Base-by-base conservation (phyloP, 2,329 filamentous ascomycete species). In the Lachnellula arida region DNA sequence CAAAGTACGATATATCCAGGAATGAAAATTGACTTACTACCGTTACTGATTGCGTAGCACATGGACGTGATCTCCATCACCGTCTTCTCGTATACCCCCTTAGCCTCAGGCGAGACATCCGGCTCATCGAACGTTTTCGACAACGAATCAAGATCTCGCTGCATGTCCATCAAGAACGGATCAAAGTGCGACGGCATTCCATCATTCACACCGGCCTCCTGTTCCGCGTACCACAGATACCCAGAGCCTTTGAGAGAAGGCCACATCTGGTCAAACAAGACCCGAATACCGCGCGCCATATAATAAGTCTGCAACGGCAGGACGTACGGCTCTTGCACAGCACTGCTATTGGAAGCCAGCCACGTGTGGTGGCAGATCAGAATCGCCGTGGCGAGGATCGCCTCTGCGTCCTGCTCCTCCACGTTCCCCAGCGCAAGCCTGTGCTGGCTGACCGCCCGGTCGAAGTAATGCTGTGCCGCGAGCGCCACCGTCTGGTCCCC, bases 361-460 rank as follows among this genome's bases (percentile, higher is more conserved):
- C 61, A 63, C 6, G 53, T 60, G 34, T 59, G 40, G 44, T 61
- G 56, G 11, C 51, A 53, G 23, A 63, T 55, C 19, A 59, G 32
- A 14, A 59, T 55, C 2, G 54, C 60, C 6, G 60, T 54, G 15
- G 55, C 59, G 15, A 61, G 32, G 11, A 63, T 15, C 17, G 40
- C 15, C 19, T 63, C 56, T 15, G 55, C 50, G 23, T 46, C 44
- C 1, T 48, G 14, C 11, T 50, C 4, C 25, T 56, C 46, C 2
- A 49, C 46, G 12, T 48, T 44, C 6, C n/a, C 37, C 12, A 63
- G 49, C 15, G 58, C 56, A 9, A 39, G 37, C 25, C 57, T 42
- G 39, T 61, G 59, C 15, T 51, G 49, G 3, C 46, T 42, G 15
- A 63, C 46, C 2, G 56, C 59, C 47, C 49, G 49, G 25, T 61